Evolutionary conservation across 495 filamentous ascomycete genomes (phyloP), one percentile per base, ranked within the genome.

Genomic region (Pyronema domesticum): DNA sequence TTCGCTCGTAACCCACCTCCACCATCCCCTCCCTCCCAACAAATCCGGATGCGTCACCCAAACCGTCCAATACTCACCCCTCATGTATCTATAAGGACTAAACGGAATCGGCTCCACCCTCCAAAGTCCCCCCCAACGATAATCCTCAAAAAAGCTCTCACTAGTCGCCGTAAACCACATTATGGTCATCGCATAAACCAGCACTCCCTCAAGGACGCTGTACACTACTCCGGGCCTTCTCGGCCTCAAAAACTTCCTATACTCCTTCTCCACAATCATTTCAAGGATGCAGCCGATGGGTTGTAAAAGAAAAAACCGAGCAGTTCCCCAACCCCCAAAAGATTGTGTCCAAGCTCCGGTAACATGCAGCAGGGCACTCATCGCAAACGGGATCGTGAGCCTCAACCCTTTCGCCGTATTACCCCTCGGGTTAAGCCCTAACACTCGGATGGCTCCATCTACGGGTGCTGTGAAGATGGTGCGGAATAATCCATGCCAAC

Each of bases 41-140:
- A 15, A 1, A 1, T 35, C 37, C 19, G 35, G 6, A 5, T 35
- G 0, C 57, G 44, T 55, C 53, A 53, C 19, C 42, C 36, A 56
- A 49, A 56, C 59, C 59, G 52, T 6, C 58, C 45, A 15, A n/a
- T 23, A 11, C 45, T 30, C 48, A 6, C 40, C 42, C n/a, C 57
- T 53, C 0, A 2, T 23, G 0, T 13, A 42, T 53, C 6, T 47
- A 33, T 6, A 56, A 15, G 37, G 40, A 23, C 60, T 55, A 4
- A 61, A 2, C 6, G 60, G 60, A 1, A 58, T 37, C 10, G 60
- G 60, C 46, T 62, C 60, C 13, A 57, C 47, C 0, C 23, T 18
- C 60, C 60, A 62, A 3, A 62, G 40, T 0, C 58, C 60, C 0
- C 60, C 57, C 19, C 57, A 60, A 11, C 60, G 48, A 46, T 62